Percentiles rank a stretch among this genome's conserved stretches.
Conservation (phyloP, 352 stramenopile species). For the Globisporangium cystogenes region DNA sequence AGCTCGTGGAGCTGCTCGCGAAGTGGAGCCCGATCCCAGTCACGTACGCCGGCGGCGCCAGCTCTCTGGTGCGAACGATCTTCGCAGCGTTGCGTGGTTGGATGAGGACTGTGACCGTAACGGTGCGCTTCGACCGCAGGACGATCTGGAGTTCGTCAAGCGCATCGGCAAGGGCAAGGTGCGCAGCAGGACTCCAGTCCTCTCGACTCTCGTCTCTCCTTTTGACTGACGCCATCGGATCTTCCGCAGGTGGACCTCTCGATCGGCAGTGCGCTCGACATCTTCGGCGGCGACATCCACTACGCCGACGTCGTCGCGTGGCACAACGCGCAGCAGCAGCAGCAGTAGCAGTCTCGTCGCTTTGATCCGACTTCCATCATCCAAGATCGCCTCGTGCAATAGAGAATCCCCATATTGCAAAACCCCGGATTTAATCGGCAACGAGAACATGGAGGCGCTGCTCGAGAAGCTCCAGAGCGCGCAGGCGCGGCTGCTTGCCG, state of each 20-base stretch:
- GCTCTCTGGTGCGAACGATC: conserved; percentile 58
- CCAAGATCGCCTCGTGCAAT: too few species aligned
- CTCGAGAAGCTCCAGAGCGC: conserved; percentile 36
- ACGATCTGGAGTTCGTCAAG: conserved; percentile 94
- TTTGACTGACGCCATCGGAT: not conserved
- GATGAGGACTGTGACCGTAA: not conserved
- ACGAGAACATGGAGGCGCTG: conserved; percentile 38
- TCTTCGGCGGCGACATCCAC: conserved; percentile 93
- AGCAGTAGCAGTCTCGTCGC: not conserved
- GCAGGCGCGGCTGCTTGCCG: conserved; percentile 30
- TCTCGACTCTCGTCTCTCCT: not conserved
- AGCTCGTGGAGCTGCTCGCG: conserved; percentile 92
- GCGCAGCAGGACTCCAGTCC: not conserved
- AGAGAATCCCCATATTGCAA: not conserved
- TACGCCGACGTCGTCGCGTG: conserved; percentile 94
- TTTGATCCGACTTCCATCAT: too few species aligned
- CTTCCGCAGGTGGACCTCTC: conserved; percentile 91
- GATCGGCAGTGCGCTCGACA: conserved; percentile 97
- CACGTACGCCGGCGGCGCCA: conserved; percentile 96
- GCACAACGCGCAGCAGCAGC: conserved; percentile 37
- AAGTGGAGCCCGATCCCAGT: conserved; percentile 92
- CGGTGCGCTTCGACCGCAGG: conserved; percentile 16
- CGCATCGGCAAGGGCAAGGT: conserved; percentile 88
- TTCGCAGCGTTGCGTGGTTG: not conserved
- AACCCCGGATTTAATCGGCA: not conserved